Evolutionary conservation across 1,284 basidiomycete genomes (phyloP), one percentile per base, ranked within the genome.

Genomic region (Golubevia pallescens): DNA sequence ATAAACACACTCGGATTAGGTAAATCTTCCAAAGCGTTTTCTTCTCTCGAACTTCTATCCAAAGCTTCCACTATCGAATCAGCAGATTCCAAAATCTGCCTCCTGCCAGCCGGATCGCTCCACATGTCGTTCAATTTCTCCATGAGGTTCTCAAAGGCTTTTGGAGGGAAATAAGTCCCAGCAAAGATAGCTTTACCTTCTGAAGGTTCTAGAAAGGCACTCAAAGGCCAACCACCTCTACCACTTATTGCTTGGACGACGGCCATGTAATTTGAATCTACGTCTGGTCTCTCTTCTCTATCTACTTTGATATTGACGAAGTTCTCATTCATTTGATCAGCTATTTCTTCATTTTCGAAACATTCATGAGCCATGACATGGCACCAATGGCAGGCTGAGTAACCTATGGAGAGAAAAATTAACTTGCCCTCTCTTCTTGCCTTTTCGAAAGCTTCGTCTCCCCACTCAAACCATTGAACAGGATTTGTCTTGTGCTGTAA

Each of bases 251-350:
- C 87, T 73, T 88, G 87, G 1, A 88, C 77, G 77, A 87, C 88
- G 1, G 80, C 86, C 88, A 88, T 88, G 71, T 88, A 88, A 23
- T 88, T 67, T 23, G 87, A 71, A 69, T 88, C 88, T 4, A 88
- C 87, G 67, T 88, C 88, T 0, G 88, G 88, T 32, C 87, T 71
- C 63, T 88, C 88, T 67, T 88, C 88, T 51, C 88, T 77, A 68
- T 88, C 88, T n/a, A 80, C 72, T 73, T 88, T 88, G 71, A 88
- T 84, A 64, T 88, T 88, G 32, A 88, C 80, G 65, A 85, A 88
- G 69, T 86, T 72, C 54, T 87, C 83, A 70, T 88, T 88, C 87
- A 88, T 87, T 20, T 87, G 73, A 58, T 86, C 77, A 0, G 88
- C 88, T 1, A 86, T 86, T 1, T 84, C 75, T 28, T 78, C 75